These are phyloP conservation scores for Trichosanthes truncata DNA, from an alignment of 306 rosid species.

Conservation along the genomic window DNA sequence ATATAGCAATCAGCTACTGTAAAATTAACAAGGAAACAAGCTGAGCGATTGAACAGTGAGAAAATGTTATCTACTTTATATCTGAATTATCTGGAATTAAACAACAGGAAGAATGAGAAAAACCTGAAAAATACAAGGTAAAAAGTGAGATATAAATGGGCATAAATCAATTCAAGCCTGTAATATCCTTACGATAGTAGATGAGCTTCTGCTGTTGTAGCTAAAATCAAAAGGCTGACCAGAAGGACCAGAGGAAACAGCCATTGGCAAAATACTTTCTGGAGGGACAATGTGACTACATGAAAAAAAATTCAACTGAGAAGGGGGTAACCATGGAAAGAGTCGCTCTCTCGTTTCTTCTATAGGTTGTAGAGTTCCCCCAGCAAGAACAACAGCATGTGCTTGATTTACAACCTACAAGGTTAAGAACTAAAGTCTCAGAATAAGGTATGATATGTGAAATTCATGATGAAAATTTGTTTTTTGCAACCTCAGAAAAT, in stretches of 20 bases:
- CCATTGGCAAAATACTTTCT: slow-evolving; percentile 74
- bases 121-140: background rate
- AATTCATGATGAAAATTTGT: slow-evolving; percentile 1
- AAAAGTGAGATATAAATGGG: background rate
- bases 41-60: background rate
- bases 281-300: slow-evolving; percentile 84
- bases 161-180: slow-evolving; percentile 8
- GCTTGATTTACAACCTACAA: slow-evolving; percentile 73
- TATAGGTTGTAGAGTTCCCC: slow-evolving; percentile 89
- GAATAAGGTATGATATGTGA: background rate
- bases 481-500: slow-evolving; percentile 69
- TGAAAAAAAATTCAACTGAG: slow-evolving; percentile 71
- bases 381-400: slow-evolving; percentile 80
- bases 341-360: slow-evolving; percentile 91
- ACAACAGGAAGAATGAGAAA: background rate
- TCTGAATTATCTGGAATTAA: background rate
- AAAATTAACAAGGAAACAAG: background rate
- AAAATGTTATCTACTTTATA: background rate
- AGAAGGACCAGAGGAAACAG: slow-evolving; percentile 79
- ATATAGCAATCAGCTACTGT: slow-evolving; percentile 15
- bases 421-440: slow-evolving; percentile 17
- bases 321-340: slow-evolving; percentile 59
- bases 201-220: slow-evolving; percentile 63
- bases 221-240: slow-evolving; percentile 80
- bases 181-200: slow-evolving; percentile 38